Evolutionary conservation across 2,329 filamentous ascomycete species (phyloP).

Genomic region (Trichoderma lentiforme): DNA sequence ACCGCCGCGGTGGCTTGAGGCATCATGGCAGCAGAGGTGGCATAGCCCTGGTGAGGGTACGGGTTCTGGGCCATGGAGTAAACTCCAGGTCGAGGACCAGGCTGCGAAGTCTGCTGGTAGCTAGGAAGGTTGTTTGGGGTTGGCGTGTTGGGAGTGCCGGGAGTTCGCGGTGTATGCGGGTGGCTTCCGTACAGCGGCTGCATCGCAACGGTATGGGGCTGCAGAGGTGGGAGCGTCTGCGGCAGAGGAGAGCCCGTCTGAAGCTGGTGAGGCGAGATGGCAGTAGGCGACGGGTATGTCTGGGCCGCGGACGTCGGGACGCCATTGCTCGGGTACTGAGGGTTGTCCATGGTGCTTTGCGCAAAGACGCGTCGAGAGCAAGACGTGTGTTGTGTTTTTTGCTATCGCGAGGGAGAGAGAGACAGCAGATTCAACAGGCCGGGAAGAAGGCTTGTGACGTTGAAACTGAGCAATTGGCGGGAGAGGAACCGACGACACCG

Average conservation of each 20-base stretch:
- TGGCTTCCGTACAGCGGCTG: conserved; percentile 53
- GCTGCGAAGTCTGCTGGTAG: conserved; percentile 52
- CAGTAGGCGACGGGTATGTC: conserved; percentile 50
- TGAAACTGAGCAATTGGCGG: conserved; percentile 18
- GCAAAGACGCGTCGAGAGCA: conserved; percentile 31
- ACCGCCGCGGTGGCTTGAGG: conserved; percentile 63
- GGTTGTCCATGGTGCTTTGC: conserved; percentile 51
- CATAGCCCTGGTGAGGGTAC: conserved; percentile 54
- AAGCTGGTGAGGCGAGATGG: conserved; percentile 51
- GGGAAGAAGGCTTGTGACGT: background rate
- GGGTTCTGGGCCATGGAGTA: conserved; percentile 57
- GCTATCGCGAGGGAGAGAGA: background rate
- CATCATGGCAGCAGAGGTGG: conserved; percentile 59
- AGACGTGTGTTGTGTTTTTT: background rate
- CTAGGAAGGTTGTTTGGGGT: conserved; percentile 52
- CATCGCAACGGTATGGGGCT: conserved; percentile 44
- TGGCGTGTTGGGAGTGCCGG: conserved; percentile 61
- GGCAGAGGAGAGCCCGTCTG: conserved; percentile 47
- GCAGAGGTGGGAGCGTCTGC: conserved; percentile 55
- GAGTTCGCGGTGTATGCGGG: conserved; percentile 60
- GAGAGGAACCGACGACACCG: background rate
- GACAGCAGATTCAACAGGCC: background rate
- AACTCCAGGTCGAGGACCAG: conserved; percentile 45
- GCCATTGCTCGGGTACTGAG: conserved; percentile 53
- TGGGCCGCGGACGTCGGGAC: conserved; percentile 49